Percentiles rank a stretch among this genome's conserved stretches.
These are phyloP conservation scores for Fusarium mundagurra DNA, from an alignment of 2,329 filamentous ascomycete species.

Conservation along the genomic window DNA sequence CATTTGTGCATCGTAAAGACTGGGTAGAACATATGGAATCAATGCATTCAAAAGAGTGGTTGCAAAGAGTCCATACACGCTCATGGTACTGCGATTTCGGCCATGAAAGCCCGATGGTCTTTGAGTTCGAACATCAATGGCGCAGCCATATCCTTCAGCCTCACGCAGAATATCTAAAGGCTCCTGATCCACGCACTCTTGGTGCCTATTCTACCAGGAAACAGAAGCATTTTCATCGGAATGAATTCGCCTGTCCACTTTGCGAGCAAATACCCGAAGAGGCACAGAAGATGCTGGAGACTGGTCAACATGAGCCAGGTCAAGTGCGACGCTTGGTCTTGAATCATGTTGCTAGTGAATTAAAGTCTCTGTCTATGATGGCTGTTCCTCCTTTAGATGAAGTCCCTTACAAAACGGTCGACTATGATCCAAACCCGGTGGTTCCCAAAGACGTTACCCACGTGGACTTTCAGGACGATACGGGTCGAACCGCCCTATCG, in stretches of 20 bases:
- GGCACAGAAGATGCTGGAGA: not conserved
- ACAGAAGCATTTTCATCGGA: no score
- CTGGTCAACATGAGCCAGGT: not conserved
- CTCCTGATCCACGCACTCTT: no score
- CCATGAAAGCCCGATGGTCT: not conserved
- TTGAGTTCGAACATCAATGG: not conserved
- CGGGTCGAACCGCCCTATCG: not conserved
- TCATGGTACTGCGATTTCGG: not conserved
- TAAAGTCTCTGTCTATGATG: not conserved
- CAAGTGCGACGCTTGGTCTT: not conserved
- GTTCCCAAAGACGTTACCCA: not conserved
- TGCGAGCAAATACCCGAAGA: not conserved
- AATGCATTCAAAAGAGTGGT: not conserved
- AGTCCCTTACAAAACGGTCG: not conserved
- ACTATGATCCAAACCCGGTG: not conserved
- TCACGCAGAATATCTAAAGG: no score
- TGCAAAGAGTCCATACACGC: not conserved
- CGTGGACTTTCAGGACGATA: not conserved
- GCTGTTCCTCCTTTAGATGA: not conserved
- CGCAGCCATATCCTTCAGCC: not conserved
- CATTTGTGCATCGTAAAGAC: not conserved
- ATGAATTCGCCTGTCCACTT: not conserved
- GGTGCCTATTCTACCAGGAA: no score
- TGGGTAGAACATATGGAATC: not conserved
- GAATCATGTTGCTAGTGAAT: not conserved